phyloP scores from a whole-genome alignment of 371 early-diverging fungal species.

The Dinochytrium kinnereticum region DNA sequence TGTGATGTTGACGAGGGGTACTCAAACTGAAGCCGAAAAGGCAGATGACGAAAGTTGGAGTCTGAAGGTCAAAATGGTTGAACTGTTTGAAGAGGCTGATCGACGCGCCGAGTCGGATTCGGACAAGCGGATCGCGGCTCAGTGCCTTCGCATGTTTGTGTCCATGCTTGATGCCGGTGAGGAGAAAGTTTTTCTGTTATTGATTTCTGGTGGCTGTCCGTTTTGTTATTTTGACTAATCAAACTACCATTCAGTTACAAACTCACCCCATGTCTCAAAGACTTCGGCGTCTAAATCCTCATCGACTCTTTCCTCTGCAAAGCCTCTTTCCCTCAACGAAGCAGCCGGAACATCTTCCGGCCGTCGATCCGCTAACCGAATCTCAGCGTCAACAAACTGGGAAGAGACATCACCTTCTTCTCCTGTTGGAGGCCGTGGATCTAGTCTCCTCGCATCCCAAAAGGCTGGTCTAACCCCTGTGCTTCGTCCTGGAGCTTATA shows the following conservation, averaged over 20 bases:
- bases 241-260: neutral
- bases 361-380: neutral
- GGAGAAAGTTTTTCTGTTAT: too few relatives aligned
- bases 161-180: constrained; percentile 6
- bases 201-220: too few relatives aligned
- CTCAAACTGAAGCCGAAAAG: neutral
- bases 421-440: neutral
- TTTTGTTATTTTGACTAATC: too few relatives aligned
- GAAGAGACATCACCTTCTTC: neutral
- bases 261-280: neutral
- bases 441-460: neutral
- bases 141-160: constrained; percentile 5
- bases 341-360: neutral
- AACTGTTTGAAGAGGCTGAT: constrained; percentile 10
- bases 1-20: neutral
- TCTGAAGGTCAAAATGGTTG: neutral
- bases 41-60: neutral
- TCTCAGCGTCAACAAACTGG: neutral
- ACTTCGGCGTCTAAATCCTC: neutral
- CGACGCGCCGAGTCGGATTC: neutral
- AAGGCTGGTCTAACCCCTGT: neutral
- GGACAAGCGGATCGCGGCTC: constrained; percentile 3
- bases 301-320: neutral
- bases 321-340: neutral
- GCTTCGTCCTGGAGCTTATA: neutral